phyloP scores from a whole-genome alignment of 768 basidiomycete species.

The Pulveroboletus ravenelii region DNA sequence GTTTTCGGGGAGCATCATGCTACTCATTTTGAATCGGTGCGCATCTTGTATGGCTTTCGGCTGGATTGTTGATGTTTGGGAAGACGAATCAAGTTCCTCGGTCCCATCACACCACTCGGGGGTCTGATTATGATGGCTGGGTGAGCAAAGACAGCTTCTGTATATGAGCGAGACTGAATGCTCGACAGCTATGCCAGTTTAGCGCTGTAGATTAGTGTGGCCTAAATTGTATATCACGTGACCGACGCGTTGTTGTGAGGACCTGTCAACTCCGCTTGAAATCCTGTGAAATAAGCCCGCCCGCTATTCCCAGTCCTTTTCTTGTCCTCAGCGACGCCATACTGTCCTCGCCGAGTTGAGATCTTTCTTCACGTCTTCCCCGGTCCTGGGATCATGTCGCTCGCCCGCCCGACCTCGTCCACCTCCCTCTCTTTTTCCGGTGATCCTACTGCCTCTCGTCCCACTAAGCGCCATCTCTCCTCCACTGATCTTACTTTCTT shows the following conservation, averaged over 20 bases:
- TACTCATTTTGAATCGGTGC: constrained; percentile 47
- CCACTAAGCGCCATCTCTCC: constrained; percentile 47
- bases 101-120: constrained; percentile 65
- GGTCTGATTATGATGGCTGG: constrained; percentile 63
- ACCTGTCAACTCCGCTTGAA: constrained; percentile 45
- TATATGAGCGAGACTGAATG: constrained; percentile 4
- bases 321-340: constrained; percentile 6
- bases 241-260: constrained; percentile 31
- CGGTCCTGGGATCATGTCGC: constrained; percentile 15
- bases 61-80: constrained; percentile 2
- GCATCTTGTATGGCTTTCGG: constrained; percentile 2
- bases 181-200: constrained; percentile 48
- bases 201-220: constrained; percentile 34
- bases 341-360: background rate
- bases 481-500: constrained; percentile 56
- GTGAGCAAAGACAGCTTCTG: constrained; percentile 35
- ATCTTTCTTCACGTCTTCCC: too few species aligned
- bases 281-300: constrained; percentile 26
- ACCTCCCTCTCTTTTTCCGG: constrained; percentile 24
- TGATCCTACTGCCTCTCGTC: constrained; percentile 22
- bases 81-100: constrained; percentile 50
- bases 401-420: constrained; percentile 10
- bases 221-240: constrained; percentile 34
- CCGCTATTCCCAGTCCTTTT: constrained; percentile 10
- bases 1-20: constrained; percentile 63